Evolutionary conservation across 2,329 filamentous ascomycete genomes (phyloP).

Genomic region (Sporothrix protearum): DNA sequence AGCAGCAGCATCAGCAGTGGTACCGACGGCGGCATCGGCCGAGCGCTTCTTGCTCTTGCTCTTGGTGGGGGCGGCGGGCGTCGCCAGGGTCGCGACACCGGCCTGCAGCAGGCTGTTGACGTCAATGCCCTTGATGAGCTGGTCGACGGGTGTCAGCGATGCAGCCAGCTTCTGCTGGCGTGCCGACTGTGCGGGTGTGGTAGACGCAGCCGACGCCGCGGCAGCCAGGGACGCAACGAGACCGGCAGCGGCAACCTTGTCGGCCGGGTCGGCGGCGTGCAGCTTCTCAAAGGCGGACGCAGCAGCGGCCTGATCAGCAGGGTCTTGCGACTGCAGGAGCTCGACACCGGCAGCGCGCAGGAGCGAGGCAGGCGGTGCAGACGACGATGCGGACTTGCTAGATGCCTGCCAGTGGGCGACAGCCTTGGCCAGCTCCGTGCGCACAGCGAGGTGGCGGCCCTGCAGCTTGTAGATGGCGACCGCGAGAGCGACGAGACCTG

Average conservation of each 20-base stretch:
- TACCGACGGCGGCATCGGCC: conserved; percentile 38
- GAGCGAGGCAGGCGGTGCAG: conserved; percentile 53
- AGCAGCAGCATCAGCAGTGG: conserved; percentile 38
- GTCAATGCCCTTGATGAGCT: conserved; percentile 59
- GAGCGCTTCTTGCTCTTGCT: conserved; percentile 44
- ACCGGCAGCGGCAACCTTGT: conserved; percentile 71
- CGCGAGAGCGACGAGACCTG: conserved; percentile 75
- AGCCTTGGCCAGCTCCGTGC: conserved; percentile 71
- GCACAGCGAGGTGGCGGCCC: conserved; percentile 68
- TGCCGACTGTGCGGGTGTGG: conserved; percentile 51
- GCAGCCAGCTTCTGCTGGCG: conserved; percentile 19
- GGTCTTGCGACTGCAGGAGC: conserved; percentile 69
- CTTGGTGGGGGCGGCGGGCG: conserved; percentile 40
- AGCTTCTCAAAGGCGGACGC: conserved; percentile 75
- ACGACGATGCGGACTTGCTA: conserved; percentile 16
- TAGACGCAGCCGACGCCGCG: conserved; percentile 49
- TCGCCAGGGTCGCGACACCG: conserved; percentile 56
- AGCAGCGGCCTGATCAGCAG: conserved; percentile 65
- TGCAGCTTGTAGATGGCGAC: conserved; percentile 76
- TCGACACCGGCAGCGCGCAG: conserved; percentile 78
- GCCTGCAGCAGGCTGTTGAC: conserved; percentile 59
- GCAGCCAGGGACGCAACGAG: conserved; percentile 75
- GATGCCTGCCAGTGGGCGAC: conserved; percentile 73
- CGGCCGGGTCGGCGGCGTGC: conserved; percentile 60
- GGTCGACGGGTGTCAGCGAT: conserved; percentile 43